Conservation (phyloP, 73 alveolate species). For the Tetrahymena thermophila region DNA sequence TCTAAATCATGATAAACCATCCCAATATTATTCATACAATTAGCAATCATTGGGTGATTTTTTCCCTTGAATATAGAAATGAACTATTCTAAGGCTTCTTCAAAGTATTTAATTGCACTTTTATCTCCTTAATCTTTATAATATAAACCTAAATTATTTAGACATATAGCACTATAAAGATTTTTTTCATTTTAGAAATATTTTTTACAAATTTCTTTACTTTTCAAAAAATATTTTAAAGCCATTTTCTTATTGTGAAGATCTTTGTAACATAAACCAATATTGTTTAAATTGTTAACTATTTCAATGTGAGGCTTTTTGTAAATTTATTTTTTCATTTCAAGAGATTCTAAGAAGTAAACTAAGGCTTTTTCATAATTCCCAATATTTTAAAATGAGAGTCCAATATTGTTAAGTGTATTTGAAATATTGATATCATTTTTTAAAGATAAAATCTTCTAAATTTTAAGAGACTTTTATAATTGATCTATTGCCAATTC, state of each 20-base stretch:
- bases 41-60: not conserved
- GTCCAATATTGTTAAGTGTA: not conserved
- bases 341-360: not conserved
- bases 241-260: not conserved
- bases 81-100: not conserved
- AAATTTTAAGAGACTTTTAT: not conserved
- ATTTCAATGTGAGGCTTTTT: not conserved
- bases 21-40: not conserved
- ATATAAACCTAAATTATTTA: not conserved
- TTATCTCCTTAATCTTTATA: not conserved
- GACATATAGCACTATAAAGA: not conserved
- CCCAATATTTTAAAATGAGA: not conserved
- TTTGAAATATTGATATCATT: not conserved
- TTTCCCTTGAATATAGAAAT: not conserved
- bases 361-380: not conserved
- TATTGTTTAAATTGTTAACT: not conserved
- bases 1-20: not conserved
- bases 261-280: not conserved
- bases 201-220: not conserved
- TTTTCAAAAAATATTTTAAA: not conserved
- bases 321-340: not conserved
- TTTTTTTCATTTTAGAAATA: not conserved
- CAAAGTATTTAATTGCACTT: not conserved
- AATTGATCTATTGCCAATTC: not conserved
- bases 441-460: not conserved